These are phyloP conservation scores for Mesembryanthemum crystallinum DNA, from an alignment of 148 eudicot species.

Conservation along the genomic window DNA sequence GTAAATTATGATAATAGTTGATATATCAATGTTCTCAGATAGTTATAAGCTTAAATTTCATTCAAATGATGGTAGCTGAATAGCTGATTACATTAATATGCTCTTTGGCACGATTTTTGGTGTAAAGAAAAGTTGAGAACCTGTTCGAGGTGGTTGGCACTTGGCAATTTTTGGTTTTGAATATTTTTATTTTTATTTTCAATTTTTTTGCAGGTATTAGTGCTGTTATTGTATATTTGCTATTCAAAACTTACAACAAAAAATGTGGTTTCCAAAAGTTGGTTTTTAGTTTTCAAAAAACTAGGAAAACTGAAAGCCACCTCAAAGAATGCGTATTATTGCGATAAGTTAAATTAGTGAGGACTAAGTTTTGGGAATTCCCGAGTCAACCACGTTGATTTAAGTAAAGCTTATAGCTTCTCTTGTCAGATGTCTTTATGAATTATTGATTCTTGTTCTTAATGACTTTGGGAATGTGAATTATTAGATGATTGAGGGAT, in stretches of 20 bases:
- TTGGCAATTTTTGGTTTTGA: too few species aligned
- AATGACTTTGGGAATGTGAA: conserved; percentile 14
- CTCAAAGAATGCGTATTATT: neutral
- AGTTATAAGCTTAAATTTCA: neutral
- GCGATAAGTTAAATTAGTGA: neutral
- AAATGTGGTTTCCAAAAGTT: too few species aligned
- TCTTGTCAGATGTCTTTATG: neutral
- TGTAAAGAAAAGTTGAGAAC: neutral
- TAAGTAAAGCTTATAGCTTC: neutral
- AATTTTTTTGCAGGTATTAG: too few species aligned
- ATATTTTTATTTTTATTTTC: too few species aligned
- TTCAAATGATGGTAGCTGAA: too few species aligned
- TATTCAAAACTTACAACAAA: too few species aligned
- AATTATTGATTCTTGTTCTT: neutral
- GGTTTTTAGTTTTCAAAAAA: too few species aligned
- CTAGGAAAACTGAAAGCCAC: too few species aligned
- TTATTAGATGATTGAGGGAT: conserved; percentile 90
- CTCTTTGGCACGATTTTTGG: neutral
- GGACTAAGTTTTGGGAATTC: neutral
- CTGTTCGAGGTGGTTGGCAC: too few species aligned
- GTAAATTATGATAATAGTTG: neutral
- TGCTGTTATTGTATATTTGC: too few species aligned
- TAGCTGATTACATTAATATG: neutral
- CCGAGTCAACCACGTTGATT: neutral
- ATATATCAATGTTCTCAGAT: neutral